Conservation (phyloP, 2,329 filamentous ascomycete species). For the Fusarium buharicum region DNA sequence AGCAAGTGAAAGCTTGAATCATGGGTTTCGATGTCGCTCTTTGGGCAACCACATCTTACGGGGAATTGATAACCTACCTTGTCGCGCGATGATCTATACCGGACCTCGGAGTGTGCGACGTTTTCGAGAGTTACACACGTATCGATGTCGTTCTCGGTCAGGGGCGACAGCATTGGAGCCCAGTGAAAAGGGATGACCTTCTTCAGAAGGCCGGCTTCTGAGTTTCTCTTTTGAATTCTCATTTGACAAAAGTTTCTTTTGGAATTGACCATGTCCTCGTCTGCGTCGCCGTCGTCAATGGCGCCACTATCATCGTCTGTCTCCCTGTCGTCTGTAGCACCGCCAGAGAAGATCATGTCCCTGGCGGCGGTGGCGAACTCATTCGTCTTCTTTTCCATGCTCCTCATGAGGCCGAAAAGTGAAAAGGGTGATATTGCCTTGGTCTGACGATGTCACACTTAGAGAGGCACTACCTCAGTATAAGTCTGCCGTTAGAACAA, state of each 20-base stretch:
- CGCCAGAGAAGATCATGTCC: constrained; percentile 44
- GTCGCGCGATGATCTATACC: constrained; percentile 62
- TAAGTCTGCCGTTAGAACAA: constrained; percentile 18
- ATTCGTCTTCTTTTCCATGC: constrained; percentile 41
- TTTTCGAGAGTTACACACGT: constrained; percentile 67
- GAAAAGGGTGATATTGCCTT: neutral
- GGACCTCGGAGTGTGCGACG: constrained; percentile 61
- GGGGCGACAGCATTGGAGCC: constrained; percentile 73
- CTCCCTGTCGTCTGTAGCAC: constrained; percentile 14
- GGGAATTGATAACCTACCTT: constrained; percentile 56
- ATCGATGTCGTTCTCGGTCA: constrained; percentile 74
- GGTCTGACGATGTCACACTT: neutral
- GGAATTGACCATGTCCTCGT: constrained; percentile 51
- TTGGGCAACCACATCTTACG: neutral
- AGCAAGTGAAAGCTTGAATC: neutral
- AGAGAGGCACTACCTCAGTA: constrained; percentile 28
- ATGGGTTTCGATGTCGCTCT: neutral
- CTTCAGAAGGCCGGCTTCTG: constrained; percentile 50
- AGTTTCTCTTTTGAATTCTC: constrained; percentile 51
- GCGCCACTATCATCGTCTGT: constrained; percentile 46
- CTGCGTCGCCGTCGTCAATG: constrained; percentile 55
- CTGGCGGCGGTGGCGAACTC: constrained; percentile 46
- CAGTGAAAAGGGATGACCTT: constrained; percentile 64
- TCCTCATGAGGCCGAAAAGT: constrained; percentile 9
- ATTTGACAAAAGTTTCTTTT: constrained; percentile 55